phyloP scores from a whole-genome alignment of 306 rosid species.

The Cicer yamashitae region DNA sequence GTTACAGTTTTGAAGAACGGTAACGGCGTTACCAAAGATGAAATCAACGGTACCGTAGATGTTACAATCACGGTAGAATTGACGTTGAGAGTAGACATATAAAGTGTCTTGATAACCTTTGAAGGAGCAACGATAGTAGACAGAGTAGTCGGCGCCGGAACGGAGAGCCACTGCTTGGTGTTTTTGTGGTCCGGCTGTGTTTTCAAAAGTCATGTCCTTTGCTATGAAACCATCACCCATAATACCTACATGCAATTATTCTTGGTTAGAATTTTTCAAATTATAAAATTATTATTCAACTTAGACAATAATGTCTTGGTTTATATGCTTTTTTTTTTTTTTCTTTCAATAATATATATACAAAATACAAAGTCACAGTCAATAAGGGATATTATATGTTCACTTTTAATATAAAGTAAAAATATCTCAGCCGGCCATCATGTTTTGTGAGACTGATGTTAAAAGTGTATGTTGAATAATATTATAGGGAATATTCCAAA shows the following conservation, averaged over 20 bases:
- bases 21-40: constrained; percentile 68
- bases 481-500: not conserved
- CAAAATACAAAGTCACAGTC: no score
- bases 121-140: constrained; percentile 76
- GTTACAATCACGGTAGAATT: constrained; percentile 85
- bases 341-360: no score
- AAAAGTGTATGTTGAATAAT: not conserved
- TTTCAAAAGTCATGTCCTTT: constrained; percentile 76
- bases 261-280: no score
- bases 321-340: not conserved
- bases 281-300: no score
- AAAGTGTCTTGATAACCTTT: constrained; percentile 85
- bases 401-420: constrained; percentile 22
- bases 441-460: not conserved
- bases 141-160: constrained; percentile 64
- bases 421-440: not conserved
- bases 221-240: constrained; percentile 79
- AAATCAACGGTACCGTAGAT: constrained; percentile 80
- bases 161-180: constrained; percentile 86
- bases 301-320: no score
- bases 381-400: no score
- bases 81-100: constrained; percentile 69
- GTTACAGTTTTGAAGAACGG: constrained; percentile 70
- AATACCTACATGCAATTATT: constrained; percentile 47
- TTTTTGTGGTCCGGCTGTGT: constrained; percentile 80